A percentile compares a stretch with the other conserved stretches of the same genome.
phyloP scores from a whole-genome alignment of 495 filamentous ascomycete genomes.

The Tetracladium setigerum region DNA sequence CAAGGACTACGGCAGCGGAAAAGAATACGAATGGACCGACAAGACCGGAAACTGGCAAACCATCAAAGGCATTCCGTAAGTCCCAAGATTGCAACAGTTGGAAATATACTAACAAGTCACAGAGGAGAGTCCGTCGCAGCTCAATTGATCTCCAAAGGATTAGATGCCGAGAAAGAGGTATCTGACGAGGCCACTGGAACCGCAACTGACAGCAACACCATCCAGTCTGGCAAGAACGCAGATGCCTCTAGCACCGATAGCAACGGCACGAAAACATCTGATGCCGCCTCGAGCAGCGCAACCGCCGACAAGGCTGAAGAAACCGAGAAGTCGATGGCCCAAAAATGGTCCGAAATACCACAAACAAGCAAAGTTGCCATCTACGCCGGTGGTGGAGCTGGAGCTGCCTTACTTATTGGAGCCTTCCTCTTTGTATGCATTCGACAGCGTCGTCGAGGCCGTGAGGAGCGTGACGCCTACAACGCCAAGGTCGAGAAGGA shows the following conservation, averaged over 20 bases:
- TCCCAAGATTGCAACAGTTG: constrained; percentile 3
- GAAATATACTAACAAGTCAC: neutral
- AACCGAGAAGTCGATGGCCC: constrained; percentile 30
- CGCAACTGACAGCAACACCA: constrained; percentile 35
- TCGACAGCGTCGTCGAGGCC: constrained; percentile 57
- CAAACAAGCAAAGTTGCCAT: constrained; percentile 49
- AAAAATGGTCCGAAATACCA: constrained; percentile 53
- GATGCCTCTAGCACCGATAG: neutral
- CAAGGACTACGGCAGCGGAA: constrained; percentile 60
- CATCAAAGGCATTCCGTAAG: constrained; percentile 60
- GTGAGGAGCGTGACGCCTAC: constrained; percentile 50
- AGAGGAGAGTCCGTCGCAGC: constrained; percentile 59
- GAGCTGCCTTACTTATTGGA: constrained; percentile 39
- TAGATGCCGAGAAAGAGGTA: constrained; percentile 25
- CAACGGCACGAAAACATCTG: constrained; percentile 17
- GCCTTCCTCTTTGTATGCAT: constrained; percentile 54
- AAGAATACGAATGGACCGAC: constrained; percentile 63
- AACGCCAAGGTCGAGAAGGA: constrained; percentile 22
- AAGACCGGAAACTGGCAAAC: constrained; percentile 57
- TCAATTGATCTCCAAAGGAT: constrained; percentile 26
- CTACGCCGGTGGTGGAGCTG: constrained; percentile 47
- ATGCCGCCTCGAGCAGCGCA: constrained; percentile 21
- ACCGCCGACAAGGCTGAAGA: constrained; percentile 14
- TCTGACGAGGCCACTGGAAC: constrained; percentile 53
- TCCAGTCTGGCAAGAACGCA: constrained; percentile 6